A percentile compares a stretch with the other conserved stretches of the same genome.
phyloP scores from a whole-genome alignment of 768 basidiomycete species.

The Boletus subparvulus region DNA sequence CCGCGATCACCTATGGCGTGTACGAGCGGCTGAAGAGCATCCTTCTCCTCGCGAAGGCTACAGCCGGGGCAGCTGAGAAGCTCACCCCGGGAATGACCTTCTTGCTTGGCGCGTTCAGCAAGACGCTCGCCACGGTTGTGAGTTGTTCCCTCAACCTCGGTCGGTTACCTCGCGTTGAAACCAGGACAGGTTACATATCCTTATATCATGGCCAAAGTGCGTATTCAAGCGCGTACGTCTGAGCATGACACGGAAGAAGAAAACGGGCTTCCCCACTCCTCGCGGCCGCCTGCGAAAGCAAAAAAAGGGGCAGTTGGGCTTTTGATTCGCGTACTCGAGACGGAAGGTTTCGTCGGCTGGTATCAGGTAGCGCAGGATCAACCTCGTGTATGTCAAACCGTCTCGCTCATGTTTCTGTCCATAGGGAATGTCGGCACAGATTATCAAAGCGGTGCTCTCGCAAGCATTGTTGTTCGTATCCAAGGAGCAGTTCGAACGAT shows the following conservation, averaged over 20 bases:
- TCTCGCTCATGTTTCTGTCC: not conserved
- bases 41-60: constrained; percentile 55
- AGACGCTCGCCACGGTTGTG: constrained; percentile 94
- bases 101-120: constrained; percentile 86
- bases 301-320: constrained; percentile 79
- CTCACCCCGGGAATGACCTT: constrained; percentile 80
- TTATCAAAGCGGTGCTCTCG: constrained; percentile 91
- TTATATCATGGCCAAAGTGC: constrained; percentile 95
- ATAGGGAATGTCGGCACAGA: constrained; percentile 95
- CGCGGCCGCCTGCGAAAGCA: constrained; percentile 21
- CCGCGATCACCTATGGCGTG: constrained; percentile 94
- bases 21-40: constrained; percentile 89
- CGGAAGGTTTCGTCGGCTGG: constrained; percentile 88
- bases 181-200: constrained; percentile 80
- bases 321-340: constrained; percentile 64
- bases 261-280: constrained; percentile 17
- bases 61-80: constrained; percentile 48
- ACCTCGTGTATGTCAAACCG: not conserved
- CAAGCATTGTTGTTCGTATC: constrained; percentile 96
- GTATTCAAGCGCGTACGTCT: constrained; percentile 82
- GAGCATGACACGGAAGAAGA: constrained; percentile 41
- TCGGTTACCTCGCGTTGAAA: not conserved
- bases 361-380: constrained; percentile 67
- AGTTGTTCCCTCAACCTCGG: constrained; percentile 21
- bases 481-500: constrained; percentile 95